Percentiles rank a stretch among this genome's conserved stretches.
Evolutionary conservation across 116 monocot species (phyloP).

Genomic region (Papilionanthe hybrid): DNA sequence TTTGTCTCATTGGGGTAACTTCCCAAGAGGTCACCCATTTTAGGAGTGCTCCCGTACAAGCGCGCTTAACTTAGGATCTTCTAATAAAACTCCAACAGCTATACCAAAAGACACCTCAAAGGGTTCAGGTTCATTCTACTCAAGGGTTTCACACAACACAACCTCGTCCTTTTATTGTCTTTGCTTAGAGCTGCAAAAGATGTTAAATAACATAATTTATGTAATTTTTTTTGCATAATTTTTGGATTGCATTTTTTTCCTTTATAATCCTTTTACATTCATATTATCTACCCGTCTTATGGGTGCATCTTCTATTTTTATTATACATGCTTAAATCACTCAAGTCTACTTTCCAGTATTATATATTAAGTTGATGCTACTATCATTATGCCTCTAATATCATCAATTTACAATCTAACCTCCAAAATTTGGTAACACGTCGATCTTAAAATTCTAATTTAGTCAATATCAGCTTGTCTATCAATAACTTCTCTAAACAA

Average conservation of each 20-base stretch:
- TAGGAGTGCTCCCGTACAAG: no score
- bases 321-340: no score
- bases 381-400: background rate
- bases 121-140: no score
- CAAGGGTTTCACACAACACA: no score
- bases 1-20: no score
- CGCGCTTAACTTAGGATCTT: no score
- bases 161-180: no score
- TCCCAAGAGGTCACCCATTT: no score
- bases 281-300: background rate
- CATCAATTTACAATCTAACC: background rate
- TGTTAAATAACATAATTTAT: background rate
- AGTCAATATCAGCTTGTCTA: background rate
- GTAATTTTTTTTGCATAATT: background rate
- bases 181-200: background rate
- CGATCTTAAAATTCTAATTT: background rate
- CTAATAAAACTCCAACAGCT: no score
- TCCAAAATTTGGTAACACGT: background rate
- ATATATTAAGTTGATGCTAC: background rate
- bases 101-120: no score
- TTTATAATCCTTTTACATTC: background rate
- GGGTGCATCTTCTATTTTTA: background rate
- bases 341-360: background rate
- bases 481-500: background rate
- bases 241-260: background rate